A percentile compares a stretch with the other conserved stretches of the same genome.
Evolutionary conservation across 805 yeast species (phyloP).

Genomic region (Candida cerambycidarum): DNA sequence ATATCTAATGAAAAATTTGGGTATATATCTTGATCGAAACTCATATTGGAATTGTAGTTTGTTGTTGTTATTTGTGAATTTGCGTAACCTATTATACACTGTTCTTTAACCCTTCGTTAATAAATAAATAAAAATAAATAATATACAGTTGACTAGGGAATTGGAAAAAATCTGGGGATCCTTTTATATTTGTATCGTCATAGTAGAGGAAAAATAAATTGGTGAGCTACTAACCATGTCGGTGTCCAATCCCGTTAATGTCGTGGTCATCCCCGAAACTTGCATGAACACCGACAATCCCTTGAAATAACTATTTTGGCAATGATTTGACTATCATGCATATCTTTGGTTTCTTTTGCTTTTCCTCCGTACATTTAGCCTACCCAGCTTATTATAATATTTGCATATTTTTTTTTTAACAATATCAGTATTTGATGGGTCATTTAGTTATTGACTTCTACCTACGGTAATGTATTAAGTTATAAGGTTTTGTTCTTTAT

Average conservation of each 20-base stretch:
- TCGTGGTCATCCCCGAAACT: conserved; percentile 5
- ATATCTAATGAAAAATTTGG: conserved; percentile 18
- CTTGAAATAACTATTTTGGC: neutral
- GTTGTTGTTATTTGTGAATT: neutral
- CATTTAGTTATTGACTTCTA: too few relatives aligned
- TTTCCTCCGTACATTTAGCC: too few relatives aligned
- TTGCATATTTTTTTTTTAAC: too few relatives aligned
- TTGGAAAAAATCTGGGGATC: conserved; percentile 7
- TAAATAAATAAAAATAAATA: conserved; percentile 4
- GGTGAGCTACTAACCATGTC: neutral
- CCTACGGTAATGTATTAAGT: too few relatives aligned
- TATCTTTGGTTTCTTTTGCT: too few relatives aligned
- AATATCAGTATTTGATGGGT: too few relatives aligned
- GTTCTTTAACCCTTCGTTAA: neutral
- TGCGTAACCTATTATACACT: neutral
- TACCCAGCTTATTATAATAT: too few relatives aligned
- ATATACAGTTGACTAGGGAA: neutral
- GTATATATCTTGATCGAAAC: conserved; percentile 3
- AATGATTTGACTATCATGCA: neutral
- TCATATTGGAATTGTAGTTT: neutral
- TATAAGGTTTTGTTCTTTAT: too few relatives aligned
- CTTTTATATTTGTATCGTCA: conserved; percentile 5
- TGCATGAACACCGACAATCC: conserved; percentile 4
- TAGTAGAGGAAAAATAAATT: neutral
- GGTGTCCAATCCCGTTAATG: conserved; percentile 3